Evolutionary conservation across 352 stramenopile genomes (phyloP).

Genomic region (Phytophthora pluvialis): DNA sequence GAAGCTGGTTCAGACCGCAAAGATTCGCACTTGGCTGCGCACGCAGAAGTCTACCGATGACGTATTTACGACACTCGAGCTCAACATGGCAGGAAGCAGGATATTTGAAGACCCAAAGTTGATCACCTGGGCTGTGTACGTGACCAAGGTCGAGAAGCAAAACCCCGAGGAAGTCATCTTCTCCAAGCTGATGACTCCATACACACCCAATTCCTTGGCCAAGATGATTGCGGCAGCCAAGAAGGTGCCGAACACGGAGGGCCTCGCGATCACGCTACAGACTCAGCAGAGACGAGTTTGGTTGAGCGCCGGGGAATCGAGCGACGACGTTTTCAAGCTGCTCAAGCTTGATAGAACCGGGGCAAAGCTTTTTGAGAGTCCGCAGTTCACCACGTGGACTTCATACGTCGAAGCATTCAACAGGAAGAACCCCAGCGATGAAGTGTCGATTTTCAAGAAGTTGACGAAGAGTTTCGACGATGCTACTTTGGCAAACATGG

Average conservation of each 20-base stretch:
- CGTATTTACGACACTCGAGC: not conserved
- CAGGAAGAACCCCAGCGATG: not conserved
- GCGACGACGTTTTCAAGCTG: constrained; percentile 4
- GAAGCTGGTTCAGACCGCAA: not conserved
- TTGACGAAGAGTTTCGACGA: constrained; percentile 7
- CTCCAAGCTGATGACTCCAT: not conserved
- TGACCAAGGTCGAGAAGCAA: constrained; percentile 6
- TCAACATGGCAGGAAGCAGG: not conserved
- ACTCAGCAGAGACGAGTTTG: constrained; percentile 1
- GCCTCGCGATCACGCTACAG: not conserved
- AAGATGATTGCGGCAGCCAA: constrained; percentile 5
- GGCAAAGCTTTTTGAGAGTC: not conserved
- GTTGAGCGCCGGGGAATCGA: not conserved
- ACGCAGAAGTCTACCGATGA: not conserved
- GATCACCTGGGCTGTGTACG: not conserved
- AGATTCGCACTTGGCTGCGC: not conserved
- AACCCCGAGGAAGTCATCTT: not conserved
- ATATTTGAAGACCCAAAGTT: constrained; percentile 1
- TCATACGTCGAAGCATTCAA: constrained; percentile 1
- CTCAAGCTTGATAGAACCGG: constrained; percentile 1
- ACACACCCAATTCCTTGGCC: not conserved
- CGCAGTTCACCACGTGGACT: not conserved
- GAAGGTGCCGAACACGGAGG: not conserved
- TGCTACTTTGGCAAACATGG: constrained; percentile 5
- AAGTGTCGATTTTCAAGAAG: not conserved